Conservation (phyloP, 1,284 basidiomycete species). For the Hymenochaete sp. region DNA sequence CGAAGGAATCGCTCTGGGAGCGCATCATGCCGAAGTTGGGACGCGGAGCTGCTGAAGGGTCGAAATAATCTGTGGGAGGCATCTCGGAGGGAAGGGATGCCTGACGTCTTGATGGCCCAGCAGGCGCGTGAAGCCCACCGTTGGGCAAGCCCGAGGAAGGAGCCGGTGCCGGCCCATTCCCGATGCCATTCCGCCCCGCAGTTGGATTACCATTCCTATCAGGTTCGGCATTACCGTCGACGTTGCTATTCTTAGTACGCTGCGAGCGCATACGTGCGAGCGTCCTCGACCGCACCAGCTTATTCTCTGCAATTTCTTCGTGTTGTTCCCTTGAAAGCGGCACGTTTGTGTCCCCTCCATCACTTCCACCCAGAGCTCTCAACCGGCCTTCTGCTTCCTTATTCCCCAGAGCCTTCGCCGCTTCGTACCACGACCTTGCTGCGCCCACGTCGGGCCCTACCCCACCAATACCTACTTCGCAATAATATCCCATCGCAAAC, state of each 20-base stretch:
- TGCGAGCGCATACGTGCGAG: conserved; percentile 70
- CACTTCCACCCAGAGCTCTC: too few species aligned
- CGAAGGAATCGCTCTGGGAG: too few species aligned
- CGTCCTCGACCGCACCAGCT: conserved; percentile 76
- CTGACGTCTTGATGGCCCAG: conserved; percentile 1
- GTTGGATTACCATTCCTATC: background rate
- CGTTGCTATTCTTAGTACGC: too few species aligned
- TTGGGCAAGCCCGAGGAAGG: background rate
- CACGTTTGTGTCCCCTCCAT: conserved; percentile 44
- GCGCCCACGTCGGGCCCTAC: conserved; percentile 46
- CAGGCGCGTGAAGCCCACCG: background rate
- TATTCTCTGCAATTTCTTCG: conserved; percentile 67
- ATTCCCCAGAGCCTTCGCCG: conserved; percentile 76
- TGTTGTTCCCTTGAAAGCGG: conserved; percentile 73
- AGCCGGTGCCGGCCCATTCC: too few species aligned
- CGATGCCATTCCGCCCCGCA: too few species aligned
- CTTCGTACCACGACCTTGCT: conserved; percentile 65
- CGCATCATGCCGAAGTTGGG: too few species aligned
- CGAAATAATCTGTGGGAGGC: too few species aligned
- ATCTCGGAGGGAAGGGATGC: too few species aligned
- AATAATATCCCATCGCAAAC: conserved; percentile 93
- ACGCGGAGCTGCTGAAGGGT: too few species aligned
- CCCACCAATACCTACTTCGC: conserved; percentile 71
- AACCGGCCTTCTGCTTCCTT: conserved; percentile 71
- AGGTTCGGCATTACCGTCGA: conserved; percentile 20